Base-by-base conservation (phyloP, 495 filamentous ascomycete genomes). In the Parachaetomium inaequale region DNA sequence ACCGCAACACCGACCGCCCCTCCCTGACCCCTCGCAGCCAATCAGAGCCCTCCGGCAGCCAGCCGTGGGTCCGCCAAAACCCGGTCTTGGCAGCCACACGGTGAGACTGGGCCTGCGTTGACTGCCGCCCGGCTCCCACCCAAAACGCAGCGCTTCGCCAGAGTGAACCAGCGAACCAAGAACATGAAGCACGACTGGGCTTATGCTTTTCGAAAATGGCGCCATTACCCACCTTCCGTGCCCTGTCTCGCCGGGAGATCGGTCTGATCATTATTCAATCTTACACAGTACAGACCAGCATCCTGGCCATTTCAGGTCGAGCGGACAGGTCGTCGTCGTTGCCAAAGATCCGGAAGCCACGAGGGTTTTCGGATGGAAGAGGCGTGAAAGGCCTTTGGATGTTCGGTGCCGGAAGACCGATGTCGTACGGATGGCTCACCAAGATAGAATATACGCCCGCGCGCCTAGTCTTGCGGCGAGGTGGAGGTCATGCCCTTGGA, bases 211-310 rank as follows among this genome's bases (percentile, higher is more conserved):
- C 45, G 14, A 66, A 69, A 72, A 65, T 76, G 71, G 76, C 69
- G 70, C 67, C 69, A 78, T 76, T 73, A 68, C 65, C 74, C 74
- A 75, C 76, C 61, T 66, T 54, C 45, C 40, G 61, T 64, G 45
- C 65, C 64, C 47, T 61, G 40, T 51, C 26, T 45, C 60, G 51
- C 26, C 57, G 64, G 66, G 38, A 51, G 57, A 66, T 70, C 68
- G 67, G 64, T 65, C 62, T 63, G 63, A 68, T 63, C 65, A 62
- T 60, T 59, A 61, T 40, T 40, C 36, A n/a, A n/a, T 15, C 36
- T 15, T 52, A 40, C 49, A 28, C 19, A 23, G 10, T 25, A n/a
- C n/a, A n/a, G n/a, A n/a, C n/a, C n/a, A n/a, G n/a, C n/a, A n/a
- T n/a, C n/a, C n/a, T n/a, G n/a, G n/a, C n/a, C n/a, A n/a, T n/a